Conservation (phyloP, 2,329 filamentous ascomycete genomes). For the Diaporthe australafricana region DNA sequence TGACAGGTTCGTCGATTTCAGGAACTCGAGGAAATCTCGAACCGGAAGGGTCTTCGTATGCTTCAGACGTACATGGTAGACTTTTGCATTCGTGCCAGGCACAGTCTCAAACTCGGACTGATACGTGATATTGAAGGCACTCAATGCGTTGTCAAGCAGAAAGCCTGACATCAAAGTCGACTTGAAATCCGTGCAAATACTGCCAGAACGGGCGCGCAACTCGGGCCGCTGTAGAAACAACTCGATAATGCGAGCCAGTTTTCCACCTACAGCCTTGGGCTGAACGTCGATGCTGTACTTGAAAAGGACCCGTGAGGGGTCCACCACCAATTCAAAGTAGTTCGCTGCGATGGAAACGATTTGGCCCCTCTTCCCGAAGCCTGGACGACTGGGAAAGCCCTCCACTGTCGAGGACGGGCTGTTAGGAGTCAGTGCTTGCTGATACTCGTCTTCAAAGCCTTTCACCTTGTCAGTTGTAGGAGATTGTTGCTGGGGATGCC, state of each 20-base stretch:
- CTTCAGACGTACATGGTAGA: neutral
- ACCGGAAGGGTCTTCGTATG: neutral
- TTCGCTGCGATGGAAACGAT: neutral
- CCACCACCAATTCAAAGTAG: neutral
- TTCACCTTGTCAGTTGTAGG: neutral
- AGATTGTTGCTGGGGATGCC: neutral
- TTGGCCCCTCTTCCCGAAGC: neutral
- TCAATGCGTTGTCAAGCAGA: neutral
- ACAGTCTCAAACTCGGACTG: slow-evolving; percentile 9
- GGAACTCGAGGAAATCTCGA: neutral
- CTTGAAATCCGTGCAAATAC: slow-evolving; percentile 21
- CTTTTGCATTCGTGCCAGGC: neutral
- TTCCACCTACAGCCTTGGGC: neutral
- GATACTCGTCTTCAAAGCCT: neutral
- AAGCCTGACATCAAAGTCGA: neutral
- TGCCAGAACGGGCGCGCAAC: neutral
- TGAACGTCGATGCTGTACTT: neutral
- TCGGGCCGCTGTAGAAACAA: slow-evolving; percentile 10
- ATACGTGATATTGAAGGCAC: neutral
- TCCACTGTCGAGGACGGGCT: neutral
- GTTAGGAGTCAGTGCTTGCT: neutral
- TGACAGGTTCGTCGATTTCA: neutral
- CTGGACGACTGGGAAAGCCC: neutral
- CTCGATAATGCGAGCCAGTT: slow-evolving; percentile 6
- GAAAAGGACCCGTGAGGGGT: neutral